These are phyloP conservation scores for Oryza nivara DNA, from an alignment of 176 grass and related monocot species.

Conservation along the genomic window DNA sequence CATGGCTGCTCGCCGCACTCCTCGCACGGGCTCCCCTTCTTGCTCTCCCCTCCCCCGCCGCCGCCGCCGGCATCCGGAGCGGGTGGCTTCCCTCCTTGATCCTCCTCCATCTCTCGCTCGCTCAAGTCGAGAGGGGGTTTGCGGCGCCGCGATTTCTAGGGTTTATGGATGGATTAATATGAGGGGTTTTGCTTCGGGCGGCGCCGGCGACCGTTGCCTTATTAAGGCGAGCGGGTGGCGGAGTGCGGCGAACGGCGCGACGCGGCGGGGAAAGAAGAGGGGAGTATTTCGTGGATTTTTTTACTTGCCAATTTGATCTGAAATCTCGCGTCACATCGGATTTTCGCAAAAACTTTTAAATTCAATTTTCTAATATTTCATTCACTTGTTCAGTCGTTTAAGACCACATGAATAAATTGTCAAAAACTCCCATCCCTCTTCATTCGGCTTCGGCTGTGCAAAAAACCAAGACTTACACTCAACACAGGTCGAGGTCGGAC, in stretches of 20 bases:
- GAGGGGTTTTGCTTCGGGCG: slow-evolving; percentile 24
- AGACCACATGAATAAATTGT: too few species aligned
- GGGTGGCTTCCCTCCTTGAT: slow-evolving; percentile 4
- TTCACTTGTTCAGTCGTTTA: too few species aligned
- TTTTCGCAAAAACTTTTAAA: too few species aligned
- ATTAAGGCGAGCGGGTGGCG: not conserved
- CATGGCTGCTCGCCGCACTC: slow-evolving; percentile 84
- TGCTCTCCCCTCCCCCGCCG: not conserved
- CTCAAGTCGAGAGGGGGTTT: not conserved
- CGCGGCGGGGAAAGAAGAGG: not conserved
- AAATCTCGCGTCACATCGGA: too few species aligned
- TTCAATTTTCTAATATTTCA: too few species aligned
- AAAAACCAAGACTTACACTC: not conserved
- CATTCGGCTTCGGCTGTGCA: not conserved
- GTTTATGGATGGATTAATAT: slow-evolving; percentile 12
- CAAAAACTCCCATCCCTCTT: too few species aligned
- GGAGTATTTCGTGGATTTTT: too few species aligned
- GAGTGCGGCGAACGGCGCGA: not conserved
- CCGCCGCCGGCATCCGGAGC: too few species aligned
- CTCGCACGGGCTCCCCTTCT: slow-evolving; percentile 62
- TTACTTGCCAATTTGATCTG: too few species aligned
- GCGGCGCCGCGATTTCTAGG: slow-evolving; percentile 27
- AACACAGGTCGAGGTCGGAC: not conserved
- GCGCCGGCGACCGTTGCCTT: slow-evolving; percentile 4
- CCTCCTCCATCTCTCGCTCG: slow-evolving; percentile 28